Evolutionary conservation across 148 eudicot genomes (phyloP), one percentile per base, ranked within the genome.

Genomic region (Arbutus unedo): DNA sequence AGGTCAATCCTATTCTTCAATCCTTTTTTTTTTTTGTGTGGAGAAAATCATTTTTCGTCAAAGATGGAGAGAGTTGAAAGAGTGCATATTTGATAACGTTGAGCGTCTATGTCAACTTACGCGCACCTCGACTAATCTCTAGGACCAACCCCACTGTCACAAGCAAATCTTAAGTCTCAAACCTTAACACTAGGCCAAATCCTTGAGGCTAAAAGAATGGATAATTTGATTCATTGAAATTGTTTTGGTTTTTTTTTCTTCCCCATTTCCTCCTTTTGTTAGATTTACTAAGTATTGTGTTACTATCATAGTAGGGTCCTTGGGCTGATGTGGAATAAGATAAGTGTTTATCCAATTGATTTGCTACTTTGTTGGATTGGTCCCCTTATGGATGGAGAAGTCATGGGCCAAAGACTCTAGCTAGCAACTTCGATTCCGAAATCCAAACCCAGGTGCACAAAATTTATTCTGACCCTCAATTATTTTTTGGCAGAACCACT

Each of bases 281-380:
- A 50, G 44, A 54, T 62, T 62, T 23, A 23, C 1, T 31, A 31
- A 31, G 15, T 8, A 8, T 21, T 49, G 31, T 25, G 38, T 5
- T 53, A 15, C 55, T 41, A 16, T 73, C 47, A 56, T 67, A 53
- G 83, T 54, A 76, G 47, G 68, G 74, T 83, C 82, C 70, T 49
- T 70, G 56, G 8, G 81, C 67, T 78, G 70, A 82, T 82, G 83
- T 85, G 85, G 82, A 85, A 67, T 76, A 64, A 18, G 84, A 82
- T 72, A 71, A 64, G 84, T 53, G 84, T 77, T 68, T 82, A 80
- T 85, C 87, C 87, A 79, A 55, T 79, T 31, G 76, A 38, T 21
- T 84, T 70, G 38, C 38, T 53, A 57, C 83, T 82, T 84, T 81
- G 5, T 83, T 73, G 59, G 44, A 57, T 44, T 48, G 60, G 64